Conservation (phyloP, 2,329 filamentous ascomycete genomes). For the Apiospora pterosperma region DNA sequence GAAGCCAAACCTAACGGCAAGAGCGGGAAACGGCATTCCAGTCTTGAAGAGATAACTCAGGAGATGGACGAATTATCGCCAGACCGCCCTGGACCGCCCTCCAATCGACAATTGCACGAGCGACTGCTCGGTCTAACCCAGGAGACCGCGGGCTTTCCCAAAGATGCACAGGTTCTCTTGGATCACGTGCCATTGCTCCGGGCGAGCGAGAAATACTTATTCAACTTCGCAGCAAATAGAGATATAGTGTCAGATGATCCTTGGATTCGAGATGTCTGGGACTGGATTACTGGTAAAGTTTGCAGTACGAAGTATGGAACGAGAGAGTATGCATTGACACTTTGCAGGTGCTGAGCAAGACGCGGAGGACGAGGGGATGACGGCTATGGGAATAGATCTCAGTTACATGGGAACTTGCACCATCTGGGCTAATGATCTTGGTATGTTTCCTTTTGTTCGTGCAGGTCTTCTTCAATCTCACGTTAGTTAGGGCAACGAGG, state of each 20-base stretch:
- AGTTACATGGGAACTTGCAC: constrained; percentile 72
- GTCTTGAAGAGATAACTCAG: constrained; percentile 23
- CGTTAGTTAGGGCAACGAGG: constrained; percentile 41
- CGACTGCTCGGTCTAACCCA: constrained; percentile 44
- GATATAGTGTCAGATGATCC: constrained; percentile 67
- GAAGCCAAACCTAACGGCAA: constrained; percentile 12
- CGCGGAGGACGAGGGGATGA: constrained; percentile 67
- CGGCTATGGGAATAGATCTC: constrained; percentile 64
- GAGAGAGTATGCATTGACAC: constrained; percentile 12
- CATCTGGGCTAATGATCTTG: constrained; percentile 69
- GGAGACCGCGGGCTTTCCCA: constrained; percentile 43
- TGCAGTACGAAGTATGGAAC: neutral
- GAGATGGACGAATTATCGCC: constrained; percentile 34
- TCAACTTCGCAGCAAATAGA: constrained; percentile 63
- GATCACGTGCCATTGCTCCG: constrained; percentile 59
- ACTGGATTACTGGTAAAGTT: constrained; percentile 62
- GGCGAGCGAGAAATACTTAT: constrained; percentile 59
- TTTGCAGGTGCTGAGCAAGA: constrained; percentile 57
- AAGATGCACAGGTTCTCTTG: constrained; percentile 47
- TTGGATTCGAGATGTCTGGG: constrained; percentile 78
- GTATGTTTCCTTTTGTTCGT: constrained; percentile 36
- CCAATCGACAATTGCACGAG: constrained; percentile 58
- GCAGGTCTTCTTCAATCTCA: constrained; percentile 13
- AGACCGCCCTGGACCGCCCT: constrained; percentile 33
- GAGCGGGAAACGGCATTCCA: constrained; percentile 10